Conservation (phyloP, 2,329 filamentous ascomycete genomes). For the Fusarium dimerum region DNA sequence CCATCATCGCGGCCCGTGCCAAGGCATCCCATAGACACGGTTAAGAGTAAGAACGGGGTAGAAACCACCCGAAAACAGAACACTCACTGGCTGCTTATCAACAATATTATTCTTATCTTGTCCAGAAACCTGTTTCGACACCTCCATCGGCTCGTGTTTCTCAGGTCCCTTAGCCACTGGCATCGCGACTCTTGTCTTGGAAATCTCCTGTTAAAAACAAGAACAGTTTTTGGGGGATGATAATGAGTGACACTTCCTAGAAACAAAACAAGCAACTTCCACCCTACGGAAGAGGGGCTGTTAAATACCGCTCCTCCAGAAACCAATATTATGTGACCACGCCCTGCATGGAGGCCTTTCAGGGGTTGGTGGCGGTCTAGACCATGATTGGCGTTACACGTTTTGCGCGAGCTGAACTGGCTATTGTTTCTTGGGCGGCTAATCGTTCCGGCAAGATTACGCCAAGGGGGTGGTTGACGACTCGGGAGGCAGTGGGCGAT, state of each 20-base stretch:
- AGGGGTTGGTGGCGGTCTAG: neutral
- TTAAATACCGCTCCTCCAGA: neutral
- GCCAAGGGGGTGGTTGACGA: no score
- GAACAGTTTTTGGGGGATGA: neutral
- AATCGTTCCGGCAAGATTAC: no score
- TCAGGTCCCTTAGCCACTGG: neutral
- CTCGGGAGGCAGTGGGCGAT: no score
- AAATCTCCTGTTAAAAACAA: neutral
- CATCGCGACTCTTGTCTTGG: neutral
- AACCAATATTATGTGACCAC: neutral
- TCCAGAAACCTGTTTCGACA: neutral
- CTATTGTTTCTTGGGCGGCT: neutral
- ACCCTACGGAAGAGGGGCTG: neutral
- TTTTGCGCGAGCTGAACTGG: neutral
- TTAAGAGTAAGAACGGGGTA: no score
- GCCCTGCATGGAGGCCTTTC: neutral
- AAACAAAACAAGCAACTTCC: no score
- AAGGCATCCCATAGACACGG: no score
- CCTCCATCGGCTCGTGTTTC: neutral
- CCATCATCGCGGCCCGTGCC: no score
- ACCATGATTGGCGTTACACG: neutral
- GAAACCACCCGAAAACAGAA: neutral
- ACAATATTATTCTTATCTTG: neutral
- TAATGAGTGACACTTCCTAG: no score
- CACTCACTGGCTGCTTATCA: neutral